Evolutionary conservation across 2,329 filamentous ascomycete species (phyloP), one percentile per base, ranked within the genome.

Genomic region (Rugonectria rugulosa): DNA sequence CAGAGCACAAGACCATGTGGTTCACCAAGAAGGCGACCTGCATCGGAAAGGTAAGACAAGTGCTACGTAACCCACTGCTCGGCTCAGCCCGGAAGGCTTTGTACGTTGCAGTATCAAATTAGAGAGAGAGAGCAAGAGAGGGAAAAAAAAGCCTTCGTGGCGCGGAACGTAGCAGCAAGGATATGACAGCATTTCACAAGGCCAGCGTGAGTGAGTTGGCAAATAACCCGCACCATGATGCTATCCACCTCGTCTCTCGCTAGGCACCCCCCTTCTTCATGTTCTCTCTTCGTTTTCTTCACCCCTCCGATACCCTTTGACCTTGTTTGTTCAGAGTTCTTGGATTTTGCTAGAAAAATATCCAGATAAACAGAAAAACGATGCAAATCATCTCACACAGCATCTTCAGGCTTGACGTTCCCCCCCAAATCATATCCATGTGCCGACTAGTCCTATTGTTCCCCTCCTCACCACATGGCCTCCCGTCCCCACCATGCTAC

Each of bases 171-270:
- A 46, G n/a, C n/a, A n/a, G n/a, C 44, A 36, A 53, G 40, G 49
- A 17, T 42, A 41, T 44, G 42, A 36, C 41, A 41, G 42, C 38
- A 31, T 23, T 51, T 44, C 21, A 53, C 29, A 40, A 26, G 19
- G 24, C 23, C 43, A 32, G 41, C 26, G 34, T 26, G 51, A 55
- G 26, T 64, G 57, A 64, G 63, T 48, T 64, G 59, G 64, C 61
- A 67, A 53, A 45, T 59, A 66, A 47, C 45, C 48, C 32, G 47
- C 29, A 31, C 27, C 43, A 59, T 59, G 43, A 53, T 59, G 43
- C 58, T 50, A 53, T 51, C 47, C 37, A 32, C 26, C 12, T 36
- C 24, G 14, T 38, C 23, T 42, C 37, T n/a, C n/a, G n/a, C n/a
- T n/a, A n/a, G n/a, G n/a, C 20, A 12, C 20, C n/a, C 15, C 23